These are phyloP conservation scores for Wickerhamomyces chambardii DNA, from an alignment of 805 yeast genomes.

Conservation along the genomic window DNA sequence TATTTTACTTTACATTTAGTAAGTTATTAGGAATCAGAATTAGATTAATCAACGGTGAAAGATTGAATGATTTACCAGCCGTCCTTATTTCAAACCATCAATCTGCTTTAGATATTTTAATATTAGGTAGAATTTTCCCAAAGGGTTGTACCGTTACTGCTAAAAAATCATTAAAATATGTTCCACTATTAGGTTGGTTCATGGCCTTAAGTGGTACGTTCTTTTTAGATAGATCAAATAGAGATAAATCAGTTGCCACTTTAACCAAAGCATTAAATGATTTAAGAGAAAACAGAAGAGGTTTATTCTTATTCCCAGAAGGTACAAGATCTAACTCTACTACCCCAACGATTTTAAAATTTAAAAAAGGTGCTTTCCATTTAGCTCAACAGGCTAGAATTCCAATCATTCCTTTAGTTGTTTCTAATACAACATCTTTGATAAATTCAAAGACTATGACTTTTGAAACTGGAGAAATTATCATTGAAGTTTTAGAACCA, in stretches of 20 bases:
- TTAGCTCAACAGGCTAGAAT: slow-evolving; percentile 88
- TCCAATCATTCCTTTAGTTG: slow-evolving; percentile 85
- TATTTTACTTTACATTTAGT: slow-evolving; percentile 58
- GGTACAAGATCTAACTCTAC: slow-evolving; percentile 86
- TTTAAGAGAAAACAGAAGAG: slow-evolving; percentile 57
- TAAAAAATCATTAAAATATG: slow-evolving; percentile 70
- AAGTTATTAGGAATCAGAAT: slow-evolving; percentile 61
- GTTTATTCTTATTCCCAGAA: slow-evolving; percentile 90
- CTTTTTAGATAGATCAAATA: slow-evolving; percentile 76
- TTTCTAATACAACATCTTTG: slow-evolving; percentile 74
- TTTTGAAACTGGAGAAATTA: slow-evolving; percentile 74
- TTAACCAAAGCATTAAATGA: slow-evolving; percentile 59
- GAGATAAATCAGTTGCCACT: slow-evolving; percentile 67
- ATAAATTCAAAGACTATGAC: slow-evolving; percentile 49
- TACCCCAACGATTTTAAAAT: slow-evolving; percentile 66
- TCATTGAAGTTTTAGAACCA: slow-evolving; percentile 75
- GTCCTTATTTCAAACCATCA: slow-evolving; percentile 86
- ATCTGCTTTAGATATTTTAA: slow-evolving; percentile 73
- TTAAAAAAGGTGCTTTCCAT: slow-evolving; percentile 98
- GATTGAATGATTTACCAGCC: slow-evolving; percentile 57
- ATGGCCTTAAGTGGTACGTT: slow-evolving; percentile 88
- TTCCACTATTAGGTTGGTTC: slow-evolving; percentile 96
- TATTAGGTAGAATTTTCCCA: slow-evolving; percentile 81
- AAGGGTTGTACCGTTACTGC: slow-evolving; percentile 89
- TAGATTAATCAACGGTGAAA: slow-evolving; percentile 56